Evolutionary conservation across 148 eudicot species (phyloP).

Genomic region (Talinum fruticosum): DNA sequence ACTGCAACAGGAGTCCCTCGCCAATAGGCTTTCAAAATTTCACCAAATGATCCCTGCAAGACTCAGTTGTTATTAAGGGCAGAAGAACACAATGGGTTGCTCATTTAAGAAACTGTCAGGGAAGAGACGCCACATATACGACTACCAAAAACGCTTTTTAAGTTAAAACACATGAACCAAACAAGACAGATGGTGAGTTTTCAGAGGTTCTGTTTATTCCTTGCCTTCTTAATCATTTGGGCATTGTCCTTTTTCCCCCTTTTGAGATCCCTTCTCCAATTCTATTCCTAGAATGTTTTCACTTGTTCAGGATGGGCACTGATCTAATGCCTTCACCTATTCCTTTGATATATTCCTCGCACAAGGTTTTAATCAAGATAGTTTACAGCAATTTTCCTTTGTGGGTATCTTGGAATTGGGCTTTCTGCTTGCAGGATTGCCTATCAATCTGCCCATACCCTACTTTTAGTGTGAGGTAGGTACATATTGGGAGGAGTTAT

Average conservation of each 20-base stretch:
- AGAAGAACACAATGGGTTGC: background rate
- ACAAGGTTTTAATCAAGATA: too few relatives aligned
- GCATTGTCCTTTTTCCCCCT: background rate
- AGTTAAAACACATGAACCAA: background rate
- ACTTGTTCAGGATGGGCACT: background rate
- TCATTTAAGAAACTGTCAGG: background rate
- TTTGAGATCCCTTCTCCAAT: too few relatives aligned
- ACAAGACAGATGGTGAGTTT: background rate
- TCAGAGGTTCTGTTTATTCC: background rate
- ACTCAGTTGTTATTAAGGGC: constrained; percentile 24
- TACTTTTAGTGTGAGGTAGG: too few relatives aligned
- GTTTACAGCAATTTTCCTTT: too few relatives aligned
- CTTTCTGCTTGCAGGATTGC: too few relatives aligned
- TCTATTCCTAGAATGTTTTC: background rate
- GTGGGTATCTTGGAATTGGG: too few relatives aligned
- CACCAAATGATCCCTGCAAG: constrained; percentile 94
- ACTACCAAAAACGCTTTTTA: background rate
- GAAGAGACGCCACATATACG: background rate
- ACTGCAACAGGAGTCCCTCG: constrained; percentile 99
- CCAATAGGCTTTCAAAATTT: constrained; percentile 92
- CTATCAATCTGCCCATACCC: too few relatives aligned
- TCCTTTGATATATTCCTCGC: too few relatives aligned
- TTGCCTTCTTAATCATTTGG: background rate
- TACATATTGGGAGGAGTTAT: too few relatives aligned
- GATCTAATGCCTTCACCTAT: too few relatives aligned